Conservation (phyloP, 495 filamentous ascomycete species). For the Jackrogersella minutella region DNA sequence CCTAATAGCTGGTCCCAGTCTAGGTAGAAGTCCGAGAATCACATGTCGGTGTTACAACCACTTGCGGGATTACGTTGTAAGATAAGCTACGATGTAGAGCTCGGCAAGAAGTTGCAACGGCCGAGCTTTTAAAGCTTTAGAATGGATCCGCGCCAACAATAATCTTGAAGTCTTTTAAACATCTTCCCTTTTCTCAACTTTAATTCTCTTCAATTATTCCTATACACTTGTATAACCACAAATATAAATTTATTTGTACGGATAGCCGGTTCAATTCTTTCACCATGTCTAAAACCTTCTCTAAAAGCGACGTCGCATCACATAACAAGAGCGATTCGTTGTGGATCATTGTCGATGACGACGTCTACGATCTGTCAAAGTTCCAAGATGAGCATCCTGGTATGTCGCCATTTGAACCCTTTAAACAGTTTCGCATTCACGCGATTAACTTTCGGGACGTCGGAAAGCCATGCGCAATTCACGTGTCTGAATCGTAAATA, state of each 20-base stretch:
- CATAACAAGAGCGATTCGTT: constrained; percentile 87
- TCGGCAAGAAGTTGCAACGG: constrained; percentile 31
- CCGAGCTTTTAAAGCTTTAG: constrained; percentile 30
- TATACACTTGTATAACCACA: constrained; percentile 1
- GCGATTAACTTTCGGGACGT: constrained; percentile 16
- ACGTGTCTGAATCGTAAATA: constrained; percentile 11
- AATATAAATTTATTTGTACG: constrained; percentile 8
- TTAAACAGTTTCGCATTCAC: constrained; percentile 5
- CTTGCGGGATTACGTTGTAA: constrained; percentile 13
- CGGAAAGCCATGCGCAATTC: constrained; percentile 18
- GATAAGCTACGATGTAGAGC: constrained; percentile 1
- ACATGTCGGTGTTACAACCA: constrained; percentile 29
- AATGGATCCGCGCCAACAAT: constrained; percentile 4
- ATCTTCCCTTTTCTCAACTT: not conserved
- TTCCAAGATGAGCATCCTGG: constrained; percentile 95
- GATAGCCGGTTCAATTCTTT: not conserved
- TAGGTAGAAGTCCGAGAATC: constrained; percentile 19
- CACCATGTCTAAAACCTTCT: constrained; percentile 89
- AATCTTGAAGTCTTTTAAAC: not conserved
- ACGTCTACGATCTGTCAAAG: constrained; percentile 95
- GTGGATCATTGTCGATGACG: constrained; percentile 91
- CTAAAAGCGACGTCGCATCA: constrained; percentile 82
- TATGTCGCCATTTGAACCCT: constrained; percentile 47
- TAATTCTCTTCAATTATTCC: not conserved
- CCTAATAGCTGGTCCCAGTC: no score